A percentile compares a stretch with the other conserved stretches of the same genome.
Conservation (phyloP, 78 protist species). For the Pigoraptor vietnamica region DNA sequence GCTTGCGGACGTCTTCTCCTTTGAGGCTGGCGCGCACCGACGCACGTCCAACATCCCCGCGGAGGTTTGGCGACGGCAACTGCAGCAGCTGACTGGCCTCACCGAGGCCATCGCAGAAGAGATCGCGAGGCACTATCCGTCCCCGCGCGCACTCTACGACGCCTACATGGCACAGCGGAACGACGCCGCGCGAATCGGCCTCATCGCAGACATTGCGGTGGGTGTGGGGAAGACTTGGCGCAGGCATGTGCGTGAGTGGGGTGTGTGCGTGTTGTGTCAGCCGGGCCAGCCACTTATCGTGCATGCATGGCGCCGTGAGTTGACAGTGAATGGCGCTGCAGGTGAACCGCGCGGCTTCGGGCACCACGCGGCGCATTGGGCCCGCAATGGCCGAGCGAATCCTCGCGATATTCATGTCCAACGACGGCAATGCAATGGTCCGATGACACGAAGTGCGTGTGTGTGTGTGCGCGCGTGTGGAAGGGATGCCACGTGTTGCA, state of each 20-base stretch:
- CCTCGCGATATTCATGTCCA: not conserved
- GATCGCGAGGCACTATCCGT: not conserved
- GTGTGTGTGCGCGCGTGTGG: no score
- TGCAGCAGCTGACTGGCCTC: not conserved
- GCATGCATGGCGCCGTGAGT: no score
- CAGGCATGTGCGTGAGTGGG: no score
- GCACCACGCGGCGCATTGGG: not conserved
- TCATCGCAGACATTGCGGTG: not conserved
- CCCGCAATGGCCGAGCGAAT: not conserved
- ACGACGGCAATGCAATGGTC: not conserved
- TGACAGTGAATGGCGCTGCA: not conserved
- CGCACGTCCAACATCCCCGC: not conserved
- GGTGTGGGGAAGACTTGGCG: not conserved
- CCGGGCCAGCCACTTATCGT: no score
- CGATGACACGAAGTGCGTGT: not conserved
- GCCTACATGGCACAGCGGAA: not conserved
- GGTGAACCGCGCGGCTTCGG: not conserved
- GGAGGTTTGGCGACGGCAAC: not conserved
- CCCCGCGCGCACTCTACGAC: not conserved
- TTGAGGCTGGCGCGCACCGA: not conserved
- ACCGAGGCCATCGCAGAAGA: not conserved
- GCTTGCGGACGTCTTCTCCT: not conserved
- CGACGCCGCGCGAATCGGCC: not conserved
- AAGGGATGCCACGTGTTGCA: no score
- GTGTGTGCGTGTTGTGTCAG: no score